Evolutionary conservation across 1,139 yeast genomes (phyloP).

Genomic region (Debaryomycetaceae sp.): DNA sequence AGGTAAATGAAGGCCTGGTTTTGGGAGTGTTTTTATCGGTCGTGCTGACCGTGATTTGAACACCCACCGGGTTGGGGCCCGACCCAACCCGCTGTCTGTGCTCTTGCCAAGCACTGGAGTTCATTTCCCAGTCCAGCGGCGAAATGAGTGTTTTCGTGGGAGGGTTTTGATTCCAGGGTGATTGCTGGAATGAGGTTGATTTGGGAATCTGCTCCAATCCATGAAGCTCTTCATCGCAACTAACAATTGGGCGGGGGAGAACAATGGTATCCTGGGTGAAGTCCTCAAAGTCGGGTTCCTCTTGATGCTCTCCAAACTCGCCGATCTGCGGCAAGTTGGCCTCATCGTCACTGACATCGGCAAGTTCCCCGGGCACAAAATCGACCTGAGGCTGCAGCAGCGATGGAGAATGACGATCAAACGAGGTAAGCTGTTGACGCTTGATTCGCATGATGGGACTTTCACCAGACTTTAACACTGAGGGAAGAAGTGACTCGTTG

Average conservation of each 20-base stretch:
- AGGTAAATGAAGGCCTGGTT: constrained; percentile 12
- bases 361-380: background rate
- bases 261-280: constrained; percentile 21
- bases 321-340: constrained; percentile 18
- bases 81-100: constrained; percentile 19
- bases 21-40: background rate
- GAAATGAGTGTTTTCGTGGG: constrained; percentile 16
- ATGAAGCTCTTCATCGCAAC: constrained; percentile 3
- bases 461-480: constrained; percentile 32
- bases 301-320: constrained; percentile 19
- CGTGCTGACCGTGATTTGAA: background rate
- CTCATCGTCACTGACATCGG: constrained; percentile 8
- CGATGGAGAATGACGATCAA: constrained; percentile 2
- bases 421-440: constrained; percentile 18
- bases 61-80: constrained; percentile 3
- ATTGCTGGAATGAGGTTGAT: constrained; percentile 10
- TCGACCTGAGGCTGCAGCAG: constrained; percentile 1
- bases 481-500: constrained; percentile 31
- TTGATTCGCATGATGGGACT: constrained; percentile 28
- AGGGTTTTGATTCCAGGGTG: background rate
- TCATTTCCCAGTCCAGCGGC: constrained; percentile 29
- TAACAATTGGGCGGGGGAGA: background rate
- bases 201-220: constrained; percentile 34
- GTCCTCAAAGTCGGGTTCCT: constrained; percentile 18
- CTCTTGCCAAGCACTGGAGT: constrained; percentile 21